Evolutionary conservation across 2,329 filamentous ascomycete genomes (phyloP), one percentile per base, ranked within the genome.

Genomic region (Beauveria medogensis): DNA sequence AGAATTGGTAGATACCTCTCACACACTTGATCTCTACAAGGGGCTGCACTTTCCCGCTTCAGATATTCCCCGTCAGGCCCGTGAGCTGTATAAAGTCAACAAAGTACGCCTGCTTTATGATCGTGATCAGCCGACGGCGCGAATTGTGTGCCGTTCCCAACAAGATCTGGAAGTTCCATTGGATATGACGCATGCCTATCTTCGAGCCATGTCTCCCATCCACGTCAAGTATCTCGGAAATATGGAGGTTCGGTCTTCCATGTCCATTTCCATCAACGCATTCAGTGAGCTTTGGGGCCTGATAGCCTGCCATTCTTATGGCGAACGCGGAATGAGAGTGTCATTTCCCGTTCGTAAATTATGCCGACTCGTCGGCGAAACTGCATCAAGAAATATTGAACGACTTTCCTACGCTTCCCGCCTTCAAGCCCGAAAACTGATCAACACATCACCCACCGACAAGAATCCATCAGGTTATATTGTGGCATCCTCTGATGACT

Each of bases 311-410:
- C 92, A 96, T 69, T 84, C 88, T 0, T 96, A 96, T 67, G 91
- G 89, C 0, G 62, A 73, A 2, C 82, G 81, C 50, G 91, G 91
- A 4, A 95, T 94, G 90, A 82, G 92, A n/a, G 91, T 96, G 0
- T 90, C 90, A 0, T 96, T 96, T 68, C 91, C 92, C 0, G 92
- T 96, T 54, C 83, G 92, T 14, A 96, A 96, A 72, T 93, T 96
- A 87, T 96, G 92, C 71, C 86, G 91, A 5, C 77, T 96, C 5
- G 84, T 96, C 2, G 91, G 92, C 4, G 92, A 96, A 67, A 91
- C 87, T 0, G 90, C 91, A 0, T 95, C 90, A 0, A 80, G 90
- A 53, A 96, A 94, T 65, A 93, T 96, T 43, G 92, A 96, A 71
- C 81, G 91, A 37, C 77, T 96, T 0, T 95, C 91, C 0, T 96